Percentiles rank a stretch among this genome's conserved stretches.
These are phyloP conservation scores for Leccinellum luteum DNA, from an alignment of 768 basidiomycete species.

Conservation along the genomic window DNA sequence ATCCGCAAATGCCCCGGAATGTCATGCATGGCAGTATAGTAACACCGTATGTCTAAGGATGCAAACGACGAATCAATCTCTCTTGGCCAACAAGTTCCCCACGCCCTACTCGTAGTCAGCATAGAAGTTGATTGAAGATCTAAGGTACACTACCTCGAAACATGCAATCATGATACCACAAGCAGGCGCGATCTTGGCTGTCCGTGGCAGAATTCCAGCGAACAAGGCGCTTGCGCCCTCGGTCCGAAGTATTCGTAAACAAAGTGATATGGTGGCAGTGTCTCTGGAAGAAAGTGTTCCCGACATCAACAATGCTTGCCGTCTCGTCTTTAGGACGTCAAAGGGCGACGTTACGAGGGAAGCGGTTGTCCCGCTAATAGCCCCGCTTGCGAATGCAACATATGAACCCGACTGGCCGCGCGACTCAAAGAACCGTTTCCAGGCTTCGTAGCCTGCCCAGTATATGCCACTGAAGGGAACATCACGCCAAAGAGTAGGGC, in stretches of 20 bases:
- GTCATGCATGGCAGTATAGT: constrained; percentile 18
- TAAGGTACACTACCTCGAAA: constrained; percentile 65
- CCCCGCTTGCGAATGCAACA: constrained; percentile 87
- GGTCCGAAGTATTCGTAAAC: constrained; percentile 65
- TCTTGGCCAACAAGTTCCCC: constrained; percentile 49
- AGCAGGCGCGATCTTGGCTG: constrained; percentile 95
- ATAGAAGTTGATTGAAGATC: constrained; percentile 3
- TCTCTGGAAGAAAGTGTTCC: constrained; percentile 37
- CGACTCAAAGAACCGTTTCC: constrained; percentile 62
- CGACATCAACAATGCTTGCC: constrained; percentile 80
- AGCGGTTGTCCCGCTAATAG: constrained; percentile 81
- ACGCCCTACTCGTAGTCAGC: constrained; percentile 47
- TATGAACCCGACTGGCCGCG: constrained; percentile 55
- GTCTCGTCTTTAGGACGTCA: constrained; percentile 93
- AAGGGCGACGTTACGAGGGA: constrained; percentile 92
- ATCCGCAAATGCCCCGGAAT: constrained; percentile 13
- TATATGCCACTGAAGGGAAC: constrained; percentile 97
- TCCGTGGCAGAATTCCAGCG: constrained; percentile 81
- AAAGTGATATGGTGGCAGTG: constrained; percentile 59
- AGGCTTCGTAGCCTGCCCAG: constrained; percentile 91
- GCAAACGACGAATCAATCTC: constrained; percentile 12
- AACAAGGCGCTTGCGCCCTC: constrained; percentile 82
- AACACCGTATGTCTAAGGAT: constrained; percentile 27
- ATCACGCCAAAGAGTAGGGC: constrained; percentile 93
- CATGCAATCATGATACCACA: constrained; percentile 98